Percentiles rank a stretch among this genome's conserved stretches.
These are phyloP conservation scores for Dianthus caryophyllus DNA, from an alignment of 148 eudicot genomes.

Conservation along the genomic window DNA sequence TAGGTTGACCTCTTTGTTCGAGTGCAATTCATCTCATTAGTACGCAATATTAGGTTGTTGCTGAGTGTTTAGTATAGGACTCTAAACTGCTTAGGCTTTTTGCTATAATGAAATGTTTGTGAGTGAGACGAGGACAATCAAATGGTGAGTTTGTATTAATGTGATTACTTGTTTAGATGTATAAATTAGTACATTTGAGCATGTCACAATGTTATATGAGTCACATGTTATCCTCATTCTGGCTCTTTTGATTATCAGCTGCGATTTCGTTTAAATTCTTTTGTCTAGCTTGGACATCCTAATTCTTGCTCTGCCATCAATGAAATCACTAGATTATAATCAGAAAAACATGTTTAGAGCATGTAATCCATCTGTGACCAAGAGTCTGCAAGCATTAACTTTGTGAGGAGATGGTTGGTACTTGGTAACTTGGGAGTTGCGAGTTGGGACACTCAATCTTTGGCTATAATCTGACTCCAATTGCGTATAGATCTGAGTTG, in stretches of 20 bases:
- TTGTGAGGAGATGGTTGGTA: neutral
- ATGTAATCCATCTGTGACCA: neutral
- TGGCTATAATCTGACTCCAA: neutral
- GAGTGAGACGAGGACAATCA: neutral
- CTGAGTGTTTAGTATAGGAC: neutral
- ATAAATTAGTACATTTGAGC: too few relatives aligned
- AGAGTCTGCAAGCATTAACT: neutral
- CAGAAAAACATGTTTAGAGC: too few relatives aligned
- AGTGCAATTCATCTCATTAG: neutral
- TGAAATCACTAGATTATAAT: too few relatives aligned
- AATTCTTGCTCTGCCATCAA: too few relatives aligned
- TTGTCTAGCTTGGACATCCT: neutral
- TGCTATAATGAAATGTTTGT: neutral
- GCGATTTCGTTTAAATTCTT: neutral
- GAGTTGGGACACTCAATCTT: too few relatives aligned
- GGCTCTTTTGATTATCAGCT: neutral
- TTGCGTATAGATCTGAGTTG: neutral
- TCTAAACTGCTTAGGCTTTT: neutral
- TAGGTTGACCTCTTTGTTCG: neutral
- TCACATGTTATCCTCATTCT: neutral
- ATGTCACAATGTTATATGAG: too few relatives aligned
- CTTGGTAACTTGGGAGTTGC: too few relatives aligned
- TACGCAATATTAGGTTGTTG: neutral
- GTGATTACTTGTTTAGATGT: too few relatives aligned
- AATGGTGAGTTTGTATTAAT: neutral